These are phyloP conservation scores for Fibroporia radiculosa DNA, from an alignment of 768 basidiomycete genomes.

Conservation along the genomic window DNA sequence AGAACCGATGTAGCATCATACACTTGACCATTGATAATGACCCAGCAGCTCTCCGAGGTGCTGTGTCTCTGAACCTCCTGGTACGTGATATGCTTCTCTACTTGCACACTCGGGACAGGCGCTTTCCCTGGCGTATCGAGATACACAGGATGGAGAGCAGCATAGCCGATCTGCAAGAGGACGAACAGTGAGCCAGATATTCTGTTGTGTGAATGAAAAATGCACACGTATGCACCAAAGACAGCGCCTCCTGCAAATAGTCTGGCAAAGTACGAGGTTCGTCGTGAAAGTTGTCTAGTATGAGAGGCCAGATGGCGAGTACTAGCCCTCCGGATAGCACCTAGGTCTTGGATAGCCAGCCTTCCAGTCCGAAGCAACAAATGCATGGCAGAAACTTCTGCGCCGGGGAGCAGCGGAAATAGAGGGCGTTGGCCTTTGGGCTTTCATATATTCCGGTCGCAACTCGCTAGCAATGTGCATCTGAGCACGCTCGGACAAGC, in stretches of 20 bases:
- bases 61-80: constrained; percentile 46
- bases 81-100: constrained; percentile 9
- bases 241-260: neutral
- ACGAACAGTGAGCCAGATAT: neutral
- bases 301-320: too few species aligned
- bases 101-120: neutral
- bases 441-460: too few species aligned
- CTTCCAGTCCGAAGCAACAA: too few species aligned
- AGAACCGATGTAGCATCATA: constrained; percentile 22
- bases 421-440: too few species aligned
- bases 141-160: neutral
- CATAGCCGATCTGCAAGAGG: neutral
- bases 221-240: constrained; percentile 1
- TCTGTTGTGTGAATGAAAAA: neutral
- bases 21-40: constrained; percentile 36
- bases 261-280: too few species aligned
- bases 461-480: too few species aligned
- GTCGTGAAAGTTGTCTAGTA: too few species aligned
- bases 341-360: too few species aligned
- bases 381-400: too few species aligned
- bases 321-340: too few species aligned
- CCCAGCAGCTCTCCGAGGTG: constrained; percentile 50
- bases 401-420: too few species aligned
- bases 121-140: constrained; percentile 2
- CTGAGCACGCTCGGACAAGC: too few species aligned